phyloP scores from a whole-genome alignment of 176 grass and related monocot genomes.

The Oryza punctata region DNA sequence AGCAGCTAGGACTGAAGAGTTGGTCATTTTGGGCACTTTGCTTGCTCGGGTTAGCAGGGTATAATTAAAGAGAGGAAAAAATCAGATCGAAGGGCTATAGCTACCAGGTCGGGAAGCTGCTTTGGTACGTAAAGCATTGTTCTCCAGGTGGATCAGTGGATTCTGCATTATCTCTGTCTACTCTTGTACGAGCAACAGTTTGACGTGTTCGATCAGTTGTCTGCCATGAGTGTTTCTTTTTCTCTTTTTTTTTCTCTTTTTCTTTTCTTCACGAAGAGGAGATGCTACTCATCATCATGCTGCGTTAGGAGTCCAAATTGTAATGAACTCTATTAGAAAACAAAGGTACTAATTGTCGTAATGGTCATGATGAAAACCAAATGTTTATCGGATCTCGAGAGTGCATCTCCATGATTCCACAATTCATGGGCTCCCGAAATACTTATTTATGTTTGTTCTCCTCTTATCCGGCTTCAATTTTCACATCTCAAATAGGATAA shows the following conservation, averaged over 20 bases:
- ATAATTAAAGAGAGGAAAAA: slow-evolving; percentile 20
- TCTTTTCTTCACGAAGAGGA: not conserved
- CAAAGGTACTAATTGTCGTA: too few species aligned
- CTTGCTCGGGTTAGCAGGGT: slow-evolving; percentile 24
- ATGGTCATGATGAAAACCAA: too few species aligned
- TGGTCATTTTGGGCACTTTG: slow-evolving; percentile 15
- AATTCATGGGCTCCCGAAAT: too few species aligned
- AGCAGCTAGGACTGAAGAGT: too few species aligned
- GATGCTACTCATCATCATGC: not conserved
- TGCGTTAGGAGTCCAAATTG: too few species aligned
- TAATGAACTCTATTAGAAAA: too few species aligned
- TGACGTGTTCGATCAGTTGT: not conserved
- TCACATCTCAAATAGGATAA: too few species aligned
- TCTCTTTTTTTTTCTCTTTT: not conserved
- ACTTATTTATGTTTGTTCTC: too few species aligned
- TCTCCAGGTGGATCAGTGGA: not conserved
- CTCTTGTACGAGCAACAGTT: not conserved
- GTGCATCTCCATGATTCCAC: too few species aligned
- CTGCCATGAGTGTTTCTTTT: not conserved
- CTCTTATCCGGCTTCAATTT: too few species aligned
- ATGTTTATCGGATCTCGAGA: too few species aligned
- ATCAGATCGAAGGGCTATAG: not conserved
- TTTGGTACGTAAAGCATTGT: slow-evolving; percentile 10
- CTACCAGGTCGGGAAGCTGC: not conserved
- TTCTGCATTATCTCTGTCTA: not conserved